Conservation (phyloP, 768 basidiomycete genomes). For the Neoboletus magnificus region DNA sequence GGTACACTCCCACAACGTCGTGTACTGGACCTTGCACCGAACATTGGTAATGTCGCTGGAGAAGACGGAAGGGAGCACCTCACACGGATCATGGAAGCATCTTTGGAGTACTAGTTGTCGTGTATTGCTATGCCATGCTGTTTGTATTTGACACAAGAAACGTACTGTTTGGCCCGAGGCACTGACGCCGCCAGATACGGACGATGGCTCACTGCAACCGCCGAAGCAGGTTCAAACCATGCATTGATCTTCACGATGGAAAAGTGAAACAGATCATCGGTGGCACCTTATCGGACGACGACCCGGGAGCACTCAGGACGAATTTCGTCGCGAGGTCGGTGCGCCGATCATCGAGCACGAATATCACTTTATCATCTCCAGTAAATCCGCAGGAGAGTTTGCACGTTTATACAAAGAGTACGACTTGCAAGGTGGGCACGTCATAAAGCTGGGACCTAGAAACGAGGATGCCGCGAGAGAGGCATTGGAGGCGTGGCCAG, state of each 20-base stretch:
- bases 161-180: neutral
- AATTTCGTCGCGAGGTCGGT: constrained; percentile 86
- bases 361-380: constrained; percentile 30
- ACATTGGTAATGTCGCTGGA: constrained; percentile 77
- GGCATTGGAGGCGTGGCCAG: constrained; percentile 82
- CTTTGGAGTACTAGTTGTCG: constrained; percentile 61
- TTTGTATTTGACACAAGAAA: constrained; percentile 9
- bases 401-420: constrained; percentile 72
- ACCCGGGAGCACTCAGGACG: constrained; percentile 63
- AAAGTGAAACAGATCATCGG: constrained; percentile 98
- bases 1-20: constrained; percentile 91
- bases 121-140: constrained; percentile 2
- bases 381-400: constrained; percentile 76
- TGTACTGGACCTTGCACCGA: constrained; percentile 90
- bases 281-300: constrained; percentile 75
- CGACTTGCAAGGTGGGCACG: constrained; percentile 80
- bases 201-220: constrained; percentile 23
- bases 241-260: constrained; percentile 95
- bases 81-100: constrained; percentile 73
- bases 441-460: constrained; percentile 90
- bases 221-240: constrained; percentile 73
- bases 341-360: neutral
- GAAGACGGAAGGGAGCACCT: constrained; percentile 84
- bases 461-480: constrained; percentile 89
- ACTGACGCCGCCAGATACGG: neutral